A percentile compares a stretch with the other conserved stretches of the same genome.
Conservation (phyloP, 441 rosid genomes). For the Gossypium davidsonii region DNA sequence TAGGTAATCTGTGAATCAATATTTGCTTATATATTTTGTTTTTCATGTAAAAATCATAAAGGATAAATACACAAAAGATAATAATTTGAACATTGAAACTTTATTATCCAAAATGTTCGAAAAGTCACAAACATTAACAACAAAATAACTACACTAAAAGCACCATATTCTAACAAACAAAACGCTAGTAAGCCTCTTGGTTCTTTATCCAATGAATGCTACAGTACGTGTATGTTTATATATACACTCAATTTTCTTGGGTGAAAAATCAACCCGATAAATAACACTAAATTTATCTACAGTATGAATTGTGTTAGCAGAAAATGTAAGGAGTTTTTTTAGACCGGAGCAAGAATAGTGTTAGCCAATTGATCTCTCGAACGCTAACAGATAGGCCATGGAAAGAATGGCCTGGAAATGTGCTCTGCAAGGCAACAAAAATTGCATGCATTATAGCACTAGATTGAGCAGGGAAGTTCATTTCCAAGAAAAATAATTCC, state of each 20-base stretch:
- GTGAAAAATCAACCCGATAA: not conserved
- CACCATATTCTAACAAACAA: not conserved
- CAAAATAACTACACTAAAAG: too few species aligned
- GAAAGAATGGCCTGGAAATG: not conserved
- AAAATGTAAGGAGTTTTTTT: not conserved
- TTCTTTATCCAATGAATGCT: not conserved
- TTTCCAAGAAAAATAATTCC: not conserved
- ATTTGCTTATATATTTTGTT: too few species aligned
- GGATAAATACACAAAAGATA: too few species aligned
- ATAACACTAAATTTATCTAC: conserved; percentile 16
- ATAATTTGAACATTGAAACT: too few species aligned
- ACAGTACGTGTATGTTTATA: not conserved
- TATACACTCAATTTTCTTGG: not conserved
- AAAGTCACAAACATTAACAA: too few species aligned
- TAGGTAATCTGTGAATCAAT: too few species aligned
- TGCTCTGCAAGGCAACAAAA: not conserved
- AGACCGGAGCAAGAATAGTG: not conserved
- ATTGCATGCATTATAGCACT: not conserved
- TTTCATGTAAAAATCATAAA: too few species aligned
- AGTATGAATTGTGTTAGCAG: conserved; percentile 24
- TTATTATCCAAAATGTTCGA: too few species aligned
- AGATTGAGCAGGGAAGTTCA: not conserved
- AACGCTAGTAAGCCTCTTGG: not conserved
- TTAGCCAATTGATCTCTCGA: conserved; percentile 12
- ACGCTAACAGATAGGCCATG: not conserved